phyloP scores from a whole-genome alignment of 768 basidiomycete genomes.

The Leccinum obscurum region DNA sequence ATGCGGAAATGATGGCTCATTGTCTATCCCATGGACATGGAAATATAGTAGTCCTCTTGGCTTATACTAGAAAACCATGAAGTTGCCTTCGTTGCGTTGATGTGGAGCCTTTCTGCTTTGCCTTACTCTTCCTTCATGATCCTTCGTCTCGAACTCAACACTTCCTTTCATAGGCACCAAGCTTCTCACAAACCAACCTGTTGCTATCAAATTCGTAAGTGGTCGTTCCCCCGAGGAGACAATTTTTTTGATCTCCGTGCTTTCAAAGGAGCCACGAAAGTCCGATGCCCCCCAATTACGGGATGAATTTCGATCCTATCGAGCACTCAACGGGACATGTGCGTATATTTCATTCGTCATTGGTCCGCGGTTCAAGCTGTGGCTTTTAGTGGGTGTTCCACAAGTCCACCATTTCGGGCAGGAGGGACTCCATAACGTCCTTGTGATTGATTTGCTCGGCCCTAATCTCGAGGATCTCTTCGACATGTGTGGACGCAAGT shows the following conservation, averaged over 20 bases:
- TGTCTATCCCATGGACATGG: slow-evolving; percentile 8
- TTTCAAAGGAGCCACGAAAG: slow-evolving; percentile 85
- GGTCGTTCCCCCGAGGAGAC: slow-evolving; percentile 11
- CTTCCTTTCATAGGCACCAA: slow-evolving; percentile 64
- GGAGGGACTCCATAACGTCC: slow-evolving; percentile 96
- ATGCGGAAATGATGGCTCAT: slow-evolving; percentile 4
- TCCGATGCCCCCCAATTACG: slow-evolving; percentile 97
- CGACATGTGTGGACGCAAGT: slow-evolving; percentile 99
- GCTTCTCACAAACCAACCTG: slow-evolving; percentile 79
- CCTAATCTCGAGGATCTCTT: slow-evolving; percentile 97
- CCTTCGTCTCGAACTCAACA: slow-evolving; percentile 14
- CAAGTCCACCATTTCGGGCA: slow-evolving; percentile 99
- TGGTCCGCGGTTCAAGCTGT: slow-evolving; percentile 16
- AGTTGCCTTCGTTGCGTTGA: slow-evolving; percentile 9
- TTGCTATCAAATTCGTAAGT: slow-evolving; percentile 96
- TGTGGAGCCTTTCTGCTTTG: slow-evolving; percentile 2
- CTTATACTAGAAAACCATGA: slow-evolving; percentile 7
- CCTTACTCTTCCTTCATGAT: slow-evolving; percentile 1
- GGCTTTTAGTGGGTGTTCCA: slow-evolving; percentile 80
- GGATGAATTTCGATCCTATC: slow-evolving; percentile 97
- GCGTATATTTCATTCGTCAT: slow-evolving; percentile 35
- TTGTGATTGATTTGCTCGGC: slow-evolving; percentile 93
- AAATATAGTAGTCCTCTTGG: slow-evolving; percentile 7
- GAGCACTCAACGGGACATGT: slow-evolving; percentile 91
- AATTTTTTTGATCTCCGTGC: slow-evolving; percentile 15